Evolutionary conservation across 257 asterid genomes (phyloP).

Genomic region (Plantago major): DNA sequence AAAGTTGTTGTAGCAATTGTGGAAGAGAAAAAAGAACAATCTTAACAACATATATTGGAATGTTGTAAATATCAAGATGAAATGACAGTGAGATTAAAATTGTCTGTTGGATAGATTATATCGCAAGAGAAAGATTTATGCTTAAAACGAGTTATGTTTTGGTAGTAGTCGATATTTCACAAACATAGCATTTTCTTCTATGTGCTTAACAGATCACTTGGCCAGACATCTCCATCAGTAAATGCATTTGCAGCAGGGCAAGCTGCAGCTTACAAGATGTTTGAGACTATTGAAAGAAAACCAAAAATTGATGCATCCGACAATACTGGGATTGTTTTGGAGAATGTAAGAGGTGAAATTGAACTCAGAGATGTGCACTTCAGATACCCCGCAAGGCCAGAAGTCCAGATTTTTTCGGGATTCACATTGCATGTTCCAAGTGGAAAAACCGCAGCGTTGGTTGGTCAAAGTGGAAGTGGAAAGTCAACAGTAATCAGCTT

Average conservation of each 20-base stretch:
- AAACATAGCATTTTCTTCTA: background rate
- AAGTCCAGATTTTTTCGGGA: constrained; percentile 53
- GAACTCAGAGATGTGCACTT: constrained; percentile 53
- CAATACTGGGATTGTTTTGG: constrained; percentile 34
- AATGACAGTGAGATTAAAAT: too few relatives aligned
- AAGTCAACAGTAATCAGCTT: constrained; percentile 70
- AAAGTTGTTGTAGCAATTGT: background rate
- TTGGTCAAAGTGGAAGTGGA: constrained; percentile 80
- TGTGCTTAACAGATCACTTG: constrained; percentile 46
- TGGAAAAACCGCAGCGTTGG: constrained; percentile 63
- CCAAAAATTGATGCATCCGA: constrained; percentile 50
- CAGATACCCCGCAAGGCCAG: constrained; percentile 68
- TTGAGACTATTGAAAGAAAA: constrained; percentile 53
- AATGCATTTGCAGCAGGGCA: constrained; percentile 65
- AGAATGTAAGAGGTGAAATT: constrained; percentile 42
- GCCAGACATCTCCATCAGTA: constrained; percentile 55
- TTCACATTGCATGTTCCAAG: constrained; percentile 41
- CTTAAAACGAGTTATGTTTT: too few relatives aligned
- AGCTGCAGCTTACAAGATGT: constrained; percentile 70
- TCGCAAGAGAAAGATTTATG: too few relatives aligned
- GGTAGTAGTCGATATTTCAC: background rate
- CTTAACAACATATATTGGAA: too few relatives aligned
- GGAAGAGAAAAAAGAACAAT: too few relatives aligned
- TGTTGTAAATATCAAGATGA: too few relatives aligned
- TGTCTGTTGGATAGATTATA: too few relatives aligned